A percentile compares a stretch with the other conserved stretches of the same genome.
These are phyloP conservation scores for Arabis hirsuta DNA, from an alignment of 345 rosid species.

Conservation along the genomic window DNA sequence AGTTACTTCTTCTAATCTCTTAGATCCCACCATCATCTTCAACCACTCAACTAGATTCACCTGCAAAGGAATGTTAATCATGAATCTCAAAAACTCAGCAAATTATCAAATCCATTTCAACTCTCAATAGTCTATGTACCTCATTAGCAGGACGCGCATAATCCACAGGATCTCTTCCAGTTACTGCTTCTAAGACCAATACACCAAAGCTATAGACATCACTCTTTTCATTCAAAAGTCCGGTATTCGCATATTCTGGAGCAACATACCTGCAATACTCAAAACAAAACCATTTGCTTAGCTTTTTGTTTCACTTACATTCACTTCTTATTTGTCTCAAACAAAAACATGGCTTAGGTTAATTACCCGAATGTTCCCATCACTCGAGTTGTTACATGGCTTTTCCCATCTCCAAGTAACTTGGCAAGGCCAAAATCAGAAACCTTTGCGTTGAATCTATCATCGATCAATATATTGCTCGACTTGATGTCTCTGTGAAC, in stretches of 20 bases:
- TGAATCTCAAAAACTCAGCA: slow-evolving; percentile 17
- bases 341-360: neutral
- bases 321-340: neutral
- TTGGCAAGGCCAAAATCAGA: slow-evolving; percentile 98
- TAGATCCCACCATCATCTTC: slow-evolving; percentile 92
- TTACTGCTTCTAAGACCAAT: slow-evolving; percentile 82
- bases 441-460: slow-evolving; percentile 87
- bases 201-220: slow-evolving; percentile 99
- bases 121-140: slow-evolving; percentile 48
- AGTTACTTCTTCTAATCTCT: slow-evolving; percentile 84
- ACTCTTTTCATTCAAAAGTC: slow-evolving; percentile 95
- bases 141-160: slow-evolving; percentile 82
- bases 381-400: slow-evolving; percentile 93
- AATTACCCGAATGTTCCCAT: slow-evolving; percentile 97
- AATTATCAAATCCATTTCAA: neutral
- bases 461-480: slow-evolving; percentile 87
- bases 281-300: slow-evolving; percentile 26
- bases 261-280: slow-evolving; percentile 78
- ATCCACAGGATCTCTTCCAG: slow-evolving; percentile 98
- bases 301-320: neutral
- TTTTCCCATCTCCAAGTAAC: slow-evolving; percentile 96
- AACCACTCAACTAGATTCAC: slow-evolving; percentile 98
- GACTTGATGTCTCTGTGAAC: slow-evolving; percentile 98
- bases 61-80: slow-evolving; percentile 43
- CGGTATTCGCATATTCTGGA: slow-evolving; percentile 97